Conservation (phyloP, 495 filamentous ascomycete species). For the Cladorrhinum samala region DNA sequence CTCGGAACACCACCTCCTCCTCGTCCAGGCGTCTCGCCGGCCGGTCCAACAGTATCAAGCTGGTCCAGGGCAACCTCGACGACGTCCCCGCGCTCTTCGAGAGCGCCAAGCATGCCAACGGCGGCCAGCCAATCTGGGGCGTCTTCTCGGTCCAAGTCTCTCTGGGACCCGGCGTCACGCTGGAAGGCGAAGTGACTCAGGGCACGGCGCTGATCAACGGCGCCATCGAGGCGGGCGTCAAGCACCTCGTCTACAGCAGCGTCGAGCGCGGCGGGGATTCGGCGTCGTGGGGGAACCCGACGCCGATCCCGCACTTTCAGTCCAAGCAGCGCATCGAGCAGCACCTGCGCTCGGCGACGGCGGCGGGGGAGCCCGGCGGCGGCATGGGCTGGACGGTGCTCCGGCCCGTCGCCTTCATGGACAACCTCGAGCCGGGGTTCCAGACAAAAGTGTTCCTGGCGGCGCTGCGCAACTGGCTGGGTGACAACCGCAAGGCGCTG, state of each 20-base stretch:
- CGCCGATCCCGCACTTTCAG: conserved; percentile 61
- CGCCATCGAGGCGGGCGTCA: conserved; percentile 50
- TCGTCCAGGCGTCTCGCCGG: conserved; percentile 43
- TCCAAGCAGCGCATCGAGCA: conserved; percentile 61
- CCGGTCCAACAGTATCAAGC: conserved; percentile 41
- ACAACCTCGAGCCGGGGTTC: conserved; percentile 55
- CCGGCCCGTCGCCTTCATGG: conserved; percentile 63
- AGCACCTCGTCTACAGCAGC: conserved; percentile 62
- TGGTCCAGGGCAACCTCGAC: conserved; percentile 56
- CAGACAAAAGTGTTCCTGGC: conserved; percentile 55
- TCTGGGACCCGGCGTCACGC: conserved; percentile 40
- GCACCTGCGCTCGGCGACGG: conserved; percentile 42
- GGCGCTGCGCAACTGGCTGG: conserved; percentile 40
- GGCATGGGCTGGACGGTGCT: conserved; percentile 56
- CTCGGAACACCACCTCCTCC: conserved; percentile 47
- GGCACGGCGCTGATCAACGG: conserved; percentile 58
- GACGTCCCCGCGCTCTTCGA: conserved; percentile 47
- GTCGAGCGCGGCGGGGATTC: conserved; percentile 62
- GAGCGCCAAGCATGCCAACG: conserved; percentile 32
- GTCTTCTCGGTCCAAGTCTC: conserved; percentile 37
- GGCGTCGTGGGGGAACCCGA: conserved; percentile 49
- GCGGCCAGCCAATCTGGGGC: conserved; percentile 31
- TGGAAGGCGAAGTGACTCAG: conserved; percentile 53
- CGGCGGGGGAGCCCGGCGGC: conserved; percentile 19
- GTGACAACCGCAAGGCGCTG: conserved; percentile 34